phyloP scores from a whole-genome alignment of 495 filamentous ascomycete species.

The Aspergillus nidulans region DNA sequence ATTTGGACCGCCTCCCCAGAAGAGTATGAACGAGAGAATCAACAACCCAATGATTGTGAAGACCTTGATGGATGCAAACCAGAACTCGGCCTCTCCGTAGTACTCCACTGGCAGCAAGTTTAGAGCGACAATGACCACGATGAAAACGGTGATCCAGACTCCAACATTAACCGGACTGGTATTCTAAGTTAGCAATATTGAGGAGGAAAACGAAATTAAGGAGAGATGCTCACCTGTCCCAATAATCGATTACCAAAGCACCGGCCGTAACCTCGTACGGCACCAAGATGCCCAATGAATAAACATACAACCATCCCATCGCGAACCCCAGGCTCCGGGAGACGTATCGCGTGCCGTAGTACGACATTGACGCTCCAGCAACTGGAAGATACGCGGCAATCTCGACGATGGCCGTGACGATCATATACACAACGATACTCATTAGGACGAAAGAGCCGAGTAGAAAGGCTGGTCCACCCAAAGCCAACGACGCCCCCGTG shows the following conservation, averaged over 20 bases:
- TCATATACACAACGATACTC: neutral
- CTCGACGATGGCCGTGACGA: neutral
- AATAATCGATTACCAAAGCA: conserved; percentile 63
- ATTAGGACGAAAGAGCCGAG: neutral
- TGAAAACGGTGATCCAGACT: conserved; percentile 28
- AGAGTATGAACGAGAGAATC: conserved; percentile 58
- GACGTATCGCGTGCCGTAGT: neutral
- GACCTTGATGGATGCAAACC: conserved; percentile 50
- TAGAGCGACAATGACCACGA: conserved; percentile 15
- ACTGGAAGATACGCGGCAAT: neutral
- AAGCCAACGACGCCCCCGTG: neutral
- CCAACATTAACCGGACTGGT: conserved; percentile 25
- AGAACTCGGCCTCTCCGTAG: conserved; percentile 58
- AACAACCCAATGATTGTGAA: conserved; percentile 62
- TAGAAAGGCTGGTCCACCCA: neutral
- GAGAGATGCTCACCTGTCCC: conserved; percentile 43
- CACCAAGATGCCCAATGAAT: neutral
- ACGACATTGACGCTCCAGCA: neutral
- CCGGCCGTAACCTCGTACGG: conserved; percentile 37
- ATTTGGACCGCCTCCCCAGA: conserved; percentile 56
- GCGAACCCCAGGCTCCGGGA: neutral
- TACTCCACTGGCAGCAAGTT: conserved; percentile 56
- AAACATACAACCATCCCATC: neutral
- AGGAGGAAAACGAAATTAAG: too few species aligned
- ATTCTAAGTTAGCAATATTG: too few species aligned